A percentile compares a stretch with the other conserved stretches of the same genome.
phyloP scores from a whole-genome alignment of 257 asterid genomes.

The Verbascum thapsus region DNA sequence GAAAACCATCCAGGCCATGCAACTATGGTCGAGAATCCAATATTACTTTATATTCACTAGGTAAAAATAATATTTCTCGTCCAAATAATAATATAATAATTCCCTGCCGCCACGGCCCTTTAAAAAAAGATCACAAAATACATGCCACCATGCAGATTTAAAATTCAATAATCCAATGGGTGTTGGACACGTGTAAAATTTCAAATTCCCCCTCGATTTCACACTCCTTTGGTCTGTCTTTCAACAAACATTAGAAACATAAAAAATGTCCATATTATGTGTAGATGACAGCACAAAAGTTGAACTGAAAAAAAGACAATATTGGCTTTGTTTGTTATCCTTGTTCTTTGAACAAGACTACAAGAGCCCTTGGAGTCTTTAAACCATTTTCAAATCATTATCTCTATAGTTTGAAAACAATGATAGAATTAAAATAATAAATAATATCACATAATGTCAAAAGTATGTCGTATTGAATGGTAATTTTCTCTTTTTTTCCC shows the following conservation, averaged over 20 bases:
- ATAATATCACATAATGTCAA: too few species aligned
- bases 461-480: too few species aligned
- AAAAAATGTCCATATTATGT: neutral
- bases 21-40: too few species aligned
- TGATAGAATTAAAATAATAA: too few species aligned
- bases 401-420: too few species aligned
- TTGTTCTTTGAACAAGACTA: slow-evolving; percentile 28
- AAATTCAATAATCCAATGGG: slow-evolving; percentile 13
- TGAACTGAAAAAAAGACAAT: neutral
- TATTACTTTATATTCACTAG: too few species aligned
- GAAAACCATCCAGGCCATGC: too few species aligned
- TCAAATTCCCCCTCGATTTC: slow-evolving; percentile 1
- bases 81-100: too few species aligned
- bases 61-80: too few species aligned
- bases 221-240: slow-evolving; percentile 13
- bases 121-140: too few species aligned
- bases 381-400: slow-evolving; percentile 22
- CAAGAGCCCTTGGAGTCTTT: slow-evolving; percentile 17
- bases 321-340: neutral
- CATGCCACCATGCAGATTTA: slow-evolving; percentile 4
- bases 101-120: too few species aligned
- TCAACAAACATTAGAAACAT: slow-evolving; percentile 11
- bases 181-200: slow-evolving; percentile 9
- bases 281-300: slow-evolving; percentile 26
- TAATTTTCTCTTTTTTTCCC: too few species aligned